Base-by-base conservation (phyloP, 306 rosid genomes). In the Acacia acuminata region DNA sequence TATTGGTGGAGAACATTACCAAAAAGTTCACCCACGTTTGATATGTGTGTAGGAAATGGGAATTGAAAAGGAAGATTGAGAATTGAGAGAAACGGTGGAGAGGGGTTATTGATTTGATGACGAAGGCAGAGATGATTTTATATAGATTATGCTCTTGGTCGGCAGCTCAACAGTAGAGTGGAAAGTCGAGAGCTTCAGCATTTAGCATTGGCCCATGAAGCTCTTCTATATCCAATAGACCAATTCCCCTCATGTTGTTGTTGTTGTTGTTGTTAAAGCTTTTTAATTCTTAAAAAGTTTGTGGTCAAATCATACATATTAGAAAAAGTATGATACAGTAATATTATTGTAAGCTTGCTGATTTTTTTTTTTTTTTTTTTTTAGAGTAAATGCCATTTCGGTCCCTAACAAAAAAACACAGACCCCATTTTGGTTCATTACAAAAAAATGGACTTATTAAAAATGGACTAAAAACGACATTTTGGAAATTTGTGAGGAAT, bases 1-100 rank as follows among this genome's bases (percentile, higher is more conserved):
- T 88, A 83, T 86, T 87, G 60, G 88, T 44, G 78, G 87, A 84
- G 80, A 89, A 91, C 97, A 93, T 94, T 87, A 85, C 90, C 53
- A 77, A 85, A 38, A 75, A 71, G 30, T 16, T 8, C 3, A 20
- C 22, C 44, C 42, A 14, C 22, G 36, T 34, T 15, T 13, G n/a
- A 40, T 42, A 10, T 25, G 51, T 10, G 51, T 11, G 1, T 10
- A 4, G 32, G 34, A 20, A 4, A 10, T 69, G 73, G n/a, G 30
- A 7, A 3, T 40, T 20, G 15, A 10, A 19, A 69, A 13, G 10
- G 32, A 69, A 42, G 66, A 10, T 67, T 2, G 68, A 16, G 11
- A 22, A 53, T 4, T 22, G 17, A 17, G 67, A 11, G 25, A 30
- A 10, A 19, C 7, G 17, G 42, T 32, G 50, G 0, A 44, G 3